Base-by-base conservation (phyloP, 2,329 filamentous ascomycete species). In the Aspergillus sp. region DNA sequence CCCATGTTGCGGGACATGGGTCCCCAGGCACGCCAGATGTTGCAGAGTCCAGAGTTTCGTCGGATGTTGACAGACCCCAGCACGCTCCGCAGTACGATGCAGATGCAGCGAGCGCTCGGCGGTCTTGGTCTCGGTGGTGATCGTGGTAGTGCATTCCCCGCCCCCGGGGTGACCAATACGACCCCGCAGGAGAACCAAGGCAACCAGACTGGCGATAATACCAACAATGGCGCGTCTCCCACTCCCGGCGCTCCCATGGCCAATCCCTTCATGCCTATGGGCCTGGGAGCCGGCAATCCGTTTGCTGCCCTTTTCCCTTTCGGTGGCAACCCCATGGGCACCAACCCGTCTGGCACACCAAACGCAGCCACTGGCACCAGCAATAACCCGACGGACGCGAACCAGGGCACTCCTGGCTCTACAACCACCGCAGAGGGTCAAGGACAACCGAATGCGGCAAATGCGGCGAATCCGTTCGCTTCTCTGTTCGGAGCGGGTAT, bases 31-130 rank as follows among this genome's bases (percentile, higher is more conserved):
- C 85, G 91, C 62, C 85, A 95, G 67, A 88, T 97, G 73, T 84
- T 99, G 64, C 87, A 91, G 55, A 94, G 92, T 20, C 92, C 92
- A 0, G 83, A 91, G 58, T 91, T 97, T 75, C 84, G 94, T 64
- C 82, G 88, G 47, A 94, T 97, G 88, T 87, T 99, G 81, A 93
- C 91, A 57, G 91, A 95, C 67, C 94, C 94, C 3, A 84, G 91
- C 42, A 85, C 91, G 63, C 83, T 99, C 59, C 81, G 91, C 53
- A 86, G 89, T 70, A 90, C 92, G 64, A 84, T 90, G 64, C 85
- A 90, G 56, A 88, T 97, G 85, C 88, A 92, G 68, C 81, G 40
- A 19, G 19, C 11, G 11, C n/a, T 42, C 75, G 81, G 77, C 42
- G 82, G 80, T 50, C 71, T 68, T 50, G 77, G 76, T 46, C 79